Evolutionary conservation across 1,139 yeast genomes (phyloP).

Genomic region (Zygoascus meyerae): DNA sequence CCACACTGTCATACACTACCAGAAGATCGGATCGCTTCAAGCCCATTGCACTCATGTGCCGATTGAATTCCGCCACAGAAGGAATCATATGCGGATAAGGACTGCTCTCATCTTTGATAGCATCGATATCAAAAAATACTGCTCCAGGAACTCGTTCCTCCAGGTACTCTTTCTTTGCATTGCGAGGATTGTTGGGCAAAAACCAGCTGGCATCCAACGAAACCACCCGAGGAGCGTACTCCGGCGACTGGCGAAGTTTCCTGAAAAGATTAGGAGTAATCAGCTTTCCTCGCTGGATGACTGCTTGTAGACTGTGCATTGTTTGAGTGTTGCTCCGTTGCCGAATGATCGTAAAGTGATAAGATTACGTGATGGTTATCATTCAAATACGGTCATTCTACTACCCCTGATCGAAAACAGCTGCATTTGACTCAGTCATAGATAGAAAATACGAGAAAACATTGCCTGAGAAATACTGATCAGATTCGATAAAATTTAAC

Average conservation of each 20-base stretch:
- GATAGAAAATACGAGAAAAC: no score
- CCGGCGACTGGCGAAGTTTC: conserved; percentile 1
- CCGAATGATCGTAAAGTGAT: no score
- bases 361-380: no score
- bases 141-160: conserved; percentile 60
- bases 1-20: conserved; percentile 80
- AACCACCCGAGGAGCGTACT: conserved; percentile 32
- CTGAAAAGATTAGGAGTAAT: conserved; percentile 3
- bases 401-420: no score
- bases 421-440: no score
- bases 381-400: no score
- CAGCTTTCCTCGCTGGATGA: no score
- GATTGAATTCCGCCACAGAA: conserved; percentile 46
- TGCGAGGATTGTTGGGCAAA: conserved; percentile 65
- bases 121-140: conserved; percentile 76
- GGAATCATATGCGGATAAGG: conserved; percentile 92
- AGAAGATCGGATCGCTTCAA: conserved; percentile 45
- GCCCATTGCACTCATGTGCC: conserved; percentile 42
- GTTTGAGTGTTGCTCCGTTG: no score
- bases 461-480: no score
- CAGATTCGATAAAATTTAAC: background rate
- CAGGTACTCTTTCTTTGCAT: conserved; percentile 46
- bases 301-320: no score
- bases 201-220: conserved; percentile 92
- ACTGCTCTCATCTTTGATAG: conserved; percentile 50